These are phyloP conservation scores for Colletotrichum abscissum DNA, from an alignment of 2,329 filamentous ascomycete genomes.

Conservation along the genomic window DNA sequence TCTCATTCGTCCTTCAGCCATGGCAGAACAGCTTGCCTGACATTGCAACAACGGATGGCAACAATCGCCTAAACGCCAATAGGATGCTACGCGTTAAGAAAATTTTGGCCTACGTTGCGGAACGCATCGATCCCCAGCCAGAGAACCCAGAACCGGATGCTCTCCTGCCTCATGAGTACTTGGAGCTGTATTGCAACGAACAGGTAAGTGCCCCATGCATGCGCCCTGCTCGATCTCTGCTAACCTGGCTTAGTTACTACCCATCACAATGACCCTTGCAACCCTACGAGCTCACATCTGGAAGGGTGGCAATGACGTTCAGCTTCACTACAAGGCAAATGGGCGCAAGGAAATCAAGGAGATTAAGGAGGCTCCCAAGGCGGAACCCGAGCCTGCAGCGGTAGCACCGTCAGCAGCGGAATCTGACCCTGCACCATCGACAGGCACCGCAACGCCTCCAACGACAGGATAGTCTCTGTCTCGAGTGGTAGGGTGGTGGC, in stretches of 20 bases:
- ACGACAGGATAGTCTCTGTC: slow-evolving; percentile 8
- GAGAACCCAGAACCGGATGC: slow-evolving; percentile 68
- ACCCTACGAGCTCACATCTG: slow-evolving; percentile 92
- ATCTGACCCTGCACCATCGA: slow-evolving; percentile 19
- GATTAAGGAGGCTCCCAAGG: slow-evolving; percentile 70
- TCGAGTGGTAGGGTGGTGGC: not conserved
- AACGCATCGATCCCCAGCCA: slow-evolving; percentile 83
- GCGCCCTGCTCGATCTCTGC: not conserved
- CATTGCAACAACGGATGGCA: slow-evolving; percentile 81
- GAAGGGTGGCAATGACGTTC: slow-evolving; percentile 93
- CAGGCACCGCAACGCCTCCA: slow-evolving; percentile 29
- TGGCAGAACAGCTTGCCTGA: slow-evolving; percentile 79
- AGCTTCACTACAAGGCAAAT: slow-evolving; percentile 91
- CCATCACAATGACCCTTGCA: slow-evolving; percentile 90
- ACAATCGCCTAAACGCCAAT: slow-evolving; percentile 94
- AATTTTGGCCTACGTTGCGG: slow-evolving; percentile 90
- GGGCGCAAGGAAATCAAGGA: slow-evolving; percentile 87
- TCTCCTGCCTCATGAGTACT: slow-evolving; percentile 87
- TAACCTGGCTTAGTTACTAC: slow-evolving; percentile 64
- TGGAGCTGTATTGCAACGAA: slow-evolving; percentile 95
- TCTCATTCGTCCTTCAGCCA: slow-evolving; percentile 92
- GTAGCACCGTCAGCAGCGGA: not conserved
- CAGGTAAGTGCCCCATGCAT: slow-evolving; percentile 68
- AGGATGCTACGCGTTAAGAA: slow-evolving; percentile 96
- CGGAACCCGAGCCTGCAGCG: slow-evolving; percentile 36